Percentiles rank a stretch among this genome's conserved stretches.
phyloP scores from a whole-genome alignment of 1,284 basidiomycete genomes.

The Cystobasidium pallidum region DNA sequence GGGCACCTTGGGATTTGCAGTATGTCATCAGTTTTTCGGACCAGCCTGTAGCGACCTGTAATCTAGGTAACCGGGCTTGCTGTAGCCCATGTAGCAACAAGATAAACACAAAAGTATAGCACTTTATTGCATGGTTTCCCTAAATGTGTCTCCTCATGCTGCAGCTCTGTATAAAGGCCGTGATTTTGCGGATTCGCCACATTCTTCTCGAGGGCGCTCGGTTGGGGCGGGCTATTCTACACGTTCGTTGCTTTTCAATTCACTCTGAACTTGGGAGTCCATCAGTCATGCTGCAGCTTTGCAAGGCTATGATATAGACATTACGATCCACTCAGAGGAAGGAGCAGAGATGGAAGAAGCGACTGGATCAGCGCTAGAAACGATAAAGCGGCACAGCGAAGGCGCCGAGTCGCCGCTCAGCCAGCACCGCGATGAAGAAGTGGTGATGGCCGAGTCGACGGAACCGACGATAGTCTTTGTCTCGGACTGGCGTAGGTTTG shows the following conservation, averaged over 20 bases:
- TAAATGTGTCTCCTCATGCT: no score
- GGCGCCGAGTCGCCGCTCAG: not conserved
- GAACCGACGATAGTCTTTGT: slow-evolving; percentile 20
- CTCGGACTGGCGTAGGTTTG: slow-evolving; percentile 39
- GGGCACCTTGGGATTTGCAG: not conserved
- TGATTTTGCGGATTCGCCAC: not conserved
- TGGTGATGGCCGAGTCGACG: slow-evolving; percentile 15
- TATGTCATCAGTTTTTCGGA: not conserved
- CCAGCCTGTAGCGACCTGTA: not conserved
- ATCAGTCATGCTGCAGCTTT: not conserved
- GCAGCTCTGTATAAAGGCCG: no score
- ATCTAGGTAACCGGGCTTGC: not conserved
- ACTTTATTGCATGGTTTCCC: no score
- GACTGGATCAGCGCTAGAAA: slow-evolving; percentile 26
- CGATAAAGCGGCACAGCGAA: slow-evolving; percentile 28
- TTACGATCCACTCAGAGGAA: not conserved
- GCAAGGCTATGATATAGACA: not conserved
- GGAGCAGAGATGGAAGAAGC: slow-evolving; percentile 33
- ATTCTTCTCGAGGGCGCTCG: not conserved
- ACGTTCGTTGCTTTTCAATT: not conserved
- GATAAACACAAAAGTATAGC: not conserved
- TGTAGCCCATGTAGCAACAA: not conserved
- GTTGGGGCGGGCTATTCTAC: not conserved
- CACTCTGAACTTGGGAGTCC: not conserved
- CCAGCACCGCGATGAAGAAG: not conserved